Conservation (phyloP, 2,329 filamentous ascomycete species). For the Metarhizium brunneum region DNA sequence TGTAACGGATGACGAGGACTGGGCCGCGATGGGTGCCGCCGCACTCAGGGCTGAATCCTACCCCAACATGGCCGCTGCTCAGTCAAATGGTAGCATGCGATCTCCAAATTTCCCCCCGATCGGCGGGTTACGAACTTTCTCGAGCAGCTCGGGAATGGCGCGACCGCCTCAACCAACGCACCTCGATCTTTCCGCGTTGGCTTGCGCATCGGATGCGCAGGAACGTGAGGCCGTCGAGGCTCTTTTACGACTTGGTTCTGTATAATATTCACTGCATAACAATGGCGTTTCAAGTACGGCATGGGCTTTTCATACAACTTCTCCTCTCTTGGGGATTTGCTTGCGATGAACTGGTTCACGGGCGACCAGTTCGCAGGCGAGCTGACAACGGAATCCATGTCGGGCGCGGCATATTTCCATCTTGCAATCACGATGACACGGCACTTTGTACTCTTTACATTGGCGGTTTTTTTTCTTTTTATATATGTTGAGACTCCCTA, state of each 20-base stretch:
- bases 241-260: constrained; percentile 70
- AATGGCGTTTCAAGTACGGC: constrained; percentile 1
- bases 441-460: constrained; percentile 9
- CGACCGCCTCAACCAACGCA: constrained; percentile 41
- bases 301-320: not conserved
- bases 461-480: not conserved
- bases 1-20: constrained; percentile 91
- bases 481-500: not conserved
- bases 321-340: constrained; percentile 1
- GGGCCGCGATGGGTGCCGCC: constrained; percentile 81
- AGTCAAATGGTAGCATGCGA: constrained; percentile 36
- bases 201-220: constrained; percentile 52
- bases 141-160: constrained; percentile 41
- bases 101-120: constrained; percentile 39
- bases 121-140: constrained; percentile 38
- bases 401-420: constrained; percentile 11
- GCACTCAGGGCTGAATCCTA: constrained; percentile 65
- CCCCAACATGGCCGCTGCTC: constrained; percentile 44
- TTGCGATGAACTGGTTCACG: constrained; percentile 3
- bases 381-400: constrained; percentile 16
- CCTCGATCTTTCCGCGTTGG: constrained; percentile 42
- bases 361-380: constrained; percentile 6
- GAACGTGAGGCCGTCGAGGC: constrained; percentile 78
- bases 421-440: constrained; percentile 24
- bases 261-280: constrained; percentile 43